A percentile compares a stretch with the other conserved stretches of the same genome.
phyloP scores from a whole-genome alignment of 192 early-diverging fungal species.

The Mortierella antarctica region DNA sequence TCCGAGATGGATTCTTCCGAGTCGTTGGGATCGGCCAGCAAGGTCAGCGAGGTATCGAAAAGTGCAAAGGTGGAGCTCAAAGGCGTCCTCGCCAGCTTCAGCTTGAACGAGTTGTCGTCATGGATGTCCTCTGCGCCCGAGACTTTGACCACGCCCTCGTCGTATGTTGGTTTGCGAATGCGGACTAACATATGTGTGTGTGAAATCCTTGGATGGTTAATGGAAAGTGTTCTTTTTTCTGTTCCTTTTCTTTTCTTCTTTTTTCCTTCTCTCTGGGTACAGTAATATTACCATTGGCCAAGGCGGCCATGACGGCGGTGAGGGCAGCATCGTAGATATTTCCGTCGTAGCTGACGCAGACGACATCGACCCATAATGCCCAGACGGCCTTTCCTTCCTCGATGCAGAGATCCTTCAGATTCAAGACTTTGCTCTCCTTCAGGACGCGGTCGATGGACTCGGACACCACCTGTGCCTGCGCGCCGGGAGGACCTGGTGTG shows the following conservation, averaged over 20 bases:
- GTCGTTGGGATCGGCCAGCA: constrained; percentile 76
- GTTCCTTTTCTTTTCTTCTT: constrained; percentile 3
- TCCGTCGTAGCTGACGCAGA: constrained; percentile 92
- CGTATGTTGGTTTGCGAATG: constrained; percentile 76
- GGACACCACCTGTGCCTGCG: constrained; percentile 84
- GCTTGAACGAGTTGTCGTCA: constrained; percentile 51
- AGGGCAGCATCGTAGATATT: constrained; percentile 90
- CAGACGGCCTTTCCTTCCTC: constrained; percentile 84
- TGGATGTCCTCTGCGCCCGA: constrained; percentile 55
- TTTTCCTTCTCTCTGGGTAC: background rate
- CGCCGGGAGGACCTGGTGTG: constrained; percentile 85
- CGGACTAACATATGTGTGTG: constrained; percentile 55
- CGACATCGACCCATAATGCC: constrained; percentile 89
- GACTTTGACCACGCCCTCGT: constrained; percentile 74
- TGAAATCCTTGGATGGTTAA: background rate
- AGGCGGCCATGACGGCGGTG: constrained; percentile 80
- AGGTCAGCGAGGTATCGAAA: constrained; percentile 63
- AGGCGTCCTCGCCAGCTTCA: constrained; percentile 62
- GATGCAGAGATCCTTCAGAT: constrained; percentile 82
- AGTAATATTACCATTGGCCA: constrained; percentile 69
- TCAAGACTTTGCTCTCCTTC: constrained; percentile 66
- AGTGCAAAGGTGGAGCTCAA: constrained; percentile 73
- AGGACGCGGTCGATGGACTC: constrained; percentile 81
- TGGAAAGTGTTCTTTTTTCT: background rate
- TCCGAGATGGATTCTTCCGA: constrained; percentile 73